phyloP scores from a whole-genome alignment of 768 basidiomycete genomes.

The Boletus pseudo-olivaceus region DNA sequence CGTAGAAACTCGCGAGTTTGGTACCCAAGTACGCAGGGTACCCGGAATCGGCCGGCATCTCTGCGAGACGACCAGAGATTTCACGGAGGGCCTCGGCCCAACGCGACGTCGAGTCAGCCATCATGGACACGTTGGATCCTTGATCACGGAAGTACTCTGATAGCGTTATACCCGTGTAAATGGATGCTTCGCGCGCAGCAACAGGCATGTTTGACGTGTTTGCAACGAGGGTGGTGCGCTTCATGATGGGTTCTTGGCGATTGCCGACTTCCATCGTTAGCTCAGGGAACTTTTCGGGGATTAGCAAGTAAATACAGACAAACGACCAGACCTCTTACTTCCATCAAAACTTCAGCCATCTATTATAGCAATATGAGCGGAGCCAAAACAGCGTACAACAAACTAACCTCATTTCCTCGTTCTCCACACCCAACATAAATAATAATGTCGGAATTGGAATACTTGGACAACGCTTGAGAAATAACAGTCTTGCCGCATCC shows the following conservation, averaged over 20 bases:
- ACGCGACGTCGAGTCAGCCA: conserved; percentile 98
- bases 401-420: conserved; percentile 86
- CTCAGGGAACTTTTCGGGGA: conserved; percentile 64
- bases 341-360: conserved; percentile 99
- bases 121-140: conserved; percentile 96
- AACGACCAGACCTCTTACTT: conserved; percentile 44
- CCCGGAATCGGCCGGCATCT: conserved; percentile 99
- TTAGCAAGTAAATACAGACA: conserved; percentile 12
- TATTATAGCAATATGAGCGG: conserved; percentile 28
- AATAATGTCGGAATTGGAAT: conserved; percentile 98
- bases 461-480: conserved; percentile 96
- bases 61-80: conserved; percentile 97
- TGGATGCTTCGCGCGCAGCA: conserved; percentile 97
- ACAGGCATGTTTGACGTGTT: conserved; percentile 99
- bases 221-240: conserved; percentile 96
- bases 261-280: conserved; percentile 88
- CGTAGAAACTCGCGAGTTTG: conserved; percentile 97
- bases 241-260: conserved; percentile 99
- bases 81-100: conserved; percentile 99
- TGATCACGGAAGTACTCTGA: conserved; percentile 99
- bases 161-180: conserved; percentile 98
- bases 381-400: conserved; percentile 35
- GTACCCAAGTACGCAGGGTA: conserved; percentile 97
- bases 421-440: conserved; percentile 99
- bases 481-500: conserved; percentile 99